Evolutionary conservation across 2,329 filamentous ascomycete species (phyloP), one percentile per base, ranked within the genome.

Genomic region (Aspergillus latus): DNA sequence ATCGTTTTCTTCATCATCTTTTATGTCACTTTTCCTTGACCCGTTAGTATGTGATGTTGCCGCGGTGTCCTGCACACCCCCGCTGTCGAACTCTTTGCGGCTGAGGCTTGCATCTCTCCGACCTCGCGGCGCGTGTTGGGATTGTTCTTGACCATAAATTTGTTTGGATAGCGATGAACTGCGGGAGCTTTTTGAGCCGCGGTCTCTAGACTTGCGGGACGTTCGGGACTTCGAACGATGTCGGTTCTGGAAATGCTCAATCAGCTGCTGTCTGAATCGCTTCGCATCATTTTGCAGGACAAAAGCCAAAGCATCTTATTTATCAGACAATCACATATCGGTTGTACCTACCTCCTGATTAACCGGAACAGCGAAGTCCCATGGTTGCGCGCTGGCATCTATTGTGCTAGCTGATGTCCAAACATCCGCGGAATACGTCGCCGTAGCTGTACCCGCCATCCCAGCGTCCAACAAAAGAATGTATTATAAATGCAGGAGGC

Each of bases 401-500:
- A 69, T 64, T 51, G 60, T 68, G 63, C 66, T 62, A 58, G 73
- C 62, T 52, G 72, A 70, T 61, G 68, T 62, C 71, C 74, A 66
- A 63, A 70, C 66, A 70, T 76, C 73, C 63, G 70, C 62, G 47
- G 73, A 69, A 64, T 71, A 72, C 39, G 72, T 63, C 53, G 68
- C 72, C 57, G 74, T 73, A 57, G 72, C 66, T 59, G 73, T 67
- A 56, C 72, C 74, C 68, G 72, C 73, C 74, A 76, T 76, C 65
- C 68, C 69, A 62, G 57, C 57, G 60, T 58, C 55, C 58, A 49
- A 52, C 43, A 44, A 4, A 52, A 28, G 39, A 51, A 39, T 47
- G 28, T 49, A 42, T 51, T 55, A 55, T 56, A 43, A 57, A 56
- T 39, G 26, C 55, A 63, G 56, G 52, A 64, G 63, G 66, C 66